Evolutionary conservation across 495 filamentous ascomycete species (phyloP).

Genomic region (Penicillium ochrochloron): DNA sequence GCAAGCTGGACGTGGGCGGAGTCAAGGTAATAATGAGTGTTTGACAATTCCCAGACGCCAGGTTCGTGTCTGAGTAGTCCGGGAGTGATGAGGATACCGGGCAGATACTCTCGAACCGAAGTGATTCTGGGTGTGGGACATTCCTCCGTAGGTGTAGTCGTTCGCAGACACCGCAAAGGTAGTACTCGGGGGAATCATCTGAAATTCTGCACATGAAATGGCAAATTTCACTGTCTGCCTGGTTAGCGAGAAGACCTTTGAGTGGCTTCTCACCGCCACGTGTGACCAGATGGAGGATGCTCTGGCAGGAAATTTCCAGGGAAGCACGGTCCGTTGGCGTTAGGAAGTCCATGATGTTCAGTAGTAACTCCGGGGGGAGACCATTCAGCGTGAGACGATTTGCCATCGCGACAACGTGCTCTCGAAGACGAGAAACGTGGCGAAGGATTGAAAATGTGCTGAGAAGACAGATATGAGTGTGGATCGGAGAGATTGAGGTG

Average conservation of each 20-base stretch:
- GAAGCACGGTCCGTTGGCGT: not conserved
- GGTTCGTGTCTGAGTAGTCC: not conserved
- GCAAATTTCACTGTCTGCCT: not conserved
- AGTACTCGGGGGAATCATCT: not conserved
- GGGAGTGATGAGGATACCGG: no score
- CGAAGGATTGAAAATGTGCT: not conserved
- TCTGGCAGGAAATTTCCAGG: not conserved
- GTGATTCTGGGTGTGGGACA: not conserved
- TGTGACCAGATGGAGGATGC: not conserved
- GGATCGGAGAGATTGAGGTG: not conserved
- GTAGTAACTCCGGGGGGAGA: not conserved
- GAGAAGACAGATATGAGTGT: not conserved
- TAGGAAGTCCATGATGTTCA: not conserved
- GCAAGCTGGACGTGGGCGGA: not conserved
- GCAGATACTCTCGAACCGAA: no score
- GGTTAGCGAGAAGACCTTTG: not conserved
- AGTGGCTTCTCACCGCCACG: not conserved
- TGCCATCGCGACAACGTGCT: not conserved
- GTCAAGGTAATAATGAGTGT: not conserved
- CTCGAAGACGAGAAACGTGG: not conserved
- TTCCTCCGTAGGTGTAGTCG: not conserved
- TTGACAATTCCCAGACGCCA: not conserved
- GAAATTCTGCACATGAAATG: not conserved
- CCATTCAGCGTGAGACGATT: not conserved
- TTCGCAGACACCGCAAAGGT: not conserved